A percentile compares a stretch with the other conserved stretches of the same genome.
Conservation (phyloP, 1,284 basidiomycete genomes). For the Tylopilus sp. region DNA sequence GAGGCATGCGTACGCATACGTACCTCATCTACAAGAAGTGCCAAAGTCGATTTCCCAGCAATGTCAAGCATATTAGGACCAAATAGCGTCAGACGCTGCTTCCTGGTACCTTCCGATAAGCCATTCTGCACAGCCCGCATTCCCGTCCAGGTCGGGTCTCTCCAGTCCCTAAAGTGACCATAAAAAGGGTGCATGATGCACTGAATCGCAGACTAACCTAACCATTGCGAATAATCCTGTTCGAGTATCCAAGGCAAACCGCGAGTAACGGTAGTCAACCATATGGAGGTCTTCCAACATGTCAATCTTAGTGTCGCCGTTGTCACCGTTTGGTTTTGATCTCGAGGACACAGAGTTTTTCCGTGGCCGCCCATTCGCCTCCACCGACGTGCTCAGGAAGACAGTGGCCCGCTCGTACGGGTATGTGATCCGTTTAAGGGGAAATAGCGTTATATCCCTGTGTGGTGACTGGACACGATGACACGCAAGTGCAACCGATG, state of each 20-base stretch:
- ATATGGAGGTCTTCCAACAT: constrained; percentile 53
- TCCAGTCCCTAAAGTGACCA: constrained; percentile 72
- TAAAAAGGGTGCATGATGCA: constrained; percentile 5
- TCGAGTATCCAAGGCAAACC: constrained; percentile 84
- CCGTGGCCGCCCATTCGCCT: constrained; percentile 20
- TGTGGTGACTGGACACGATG: constrained; percentile 61
- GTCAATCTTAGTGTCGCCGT: constrained; percentile 32
- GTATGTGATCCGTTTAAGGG: constrained; percentile 65
- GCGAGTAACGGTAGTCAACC: constrained; percentile 84
- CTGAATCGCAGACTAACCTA: constrained; percentile 44
- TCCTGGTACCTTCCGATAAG: constrained; percentile 48
- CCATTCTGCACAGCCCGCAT: constrained; percentile 63
- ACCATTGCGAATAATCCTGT: constrained; percentile 83
- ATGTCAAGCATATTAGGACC: constrained; percentile 91
- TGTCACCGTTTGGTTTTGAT: constrained; percentile 25
- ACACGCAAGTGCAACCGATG: background rate
- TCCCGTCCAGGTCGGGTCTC: constrained; percentile 78
- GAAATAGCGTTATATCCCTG: constrained; percentile 77
- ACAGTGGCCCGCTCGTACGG: constrained; percentile 76
- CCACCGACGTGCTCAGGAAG: constrained; percentile 47
- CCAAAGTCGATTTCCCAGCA: constrained; percentile 78
- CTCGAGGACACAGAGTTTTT: constrained; percentile 26
- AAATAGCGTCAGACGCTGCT: constrained; percentile 75
- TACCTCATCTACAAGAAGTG: constrained; percentile 89
- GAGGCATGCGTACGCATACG: constrained; percentile 1